These are phyloP conservation scores for Alopecurus myosuroides DNA, from an alignment of 176 grass and related monocot species.

Conservation along the genomic window DNA sequence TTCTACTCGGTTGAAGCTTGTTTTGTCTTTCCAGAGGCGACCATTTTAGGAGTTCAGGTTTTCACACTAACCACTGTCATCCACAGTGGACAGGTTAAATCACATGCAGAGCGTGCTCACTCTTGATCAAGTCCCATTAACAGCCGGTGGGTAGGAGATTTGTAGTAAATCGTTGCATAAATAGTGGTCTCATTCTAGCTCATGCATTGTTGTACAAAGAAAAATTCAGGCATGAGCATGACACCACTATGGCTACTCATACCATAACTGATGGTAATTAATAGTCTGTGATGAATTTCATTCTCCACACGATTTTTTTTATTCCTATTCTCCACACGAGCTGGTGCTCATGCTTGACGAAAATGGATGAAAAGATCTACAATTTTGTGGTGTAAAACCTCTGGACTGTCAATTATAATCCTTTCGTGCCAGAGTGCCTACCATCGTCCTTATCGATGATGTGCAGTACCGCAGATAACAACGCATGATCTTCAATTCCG, in stretches of 20 bases:
- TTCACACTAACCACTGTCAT: constrained; percentile 6
- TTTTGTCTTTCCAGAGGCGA: constrained; percentile 7
- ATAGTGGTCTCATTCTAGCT: too few species aligned
- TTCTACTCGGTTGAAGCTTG: too few species aligned
- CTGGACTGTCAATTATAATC: neutral
- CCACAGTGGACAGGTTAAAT: neutral
- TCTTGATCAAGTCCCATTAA: neutral
- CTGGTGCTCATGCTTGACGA: neutral
- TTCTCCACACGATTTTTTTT: neutral
- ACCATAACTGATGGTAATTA: neutral
- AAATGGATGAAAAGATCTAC: neutral
- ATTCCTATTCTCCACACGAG: neutral
- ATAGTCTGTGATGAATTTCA: neutral
- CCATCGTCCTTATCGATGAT: neutral
- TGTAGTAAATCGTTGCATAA: too few species aligned
- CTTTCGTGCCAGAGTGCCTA: neutral
- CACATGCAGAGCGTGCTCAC: too few species aligned
- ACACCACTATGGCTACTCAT: neutral
- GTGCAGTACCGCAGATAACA: neutral
- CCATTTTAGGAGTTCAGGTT: neutral
- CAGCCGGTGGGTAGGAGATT: too few species aligned
- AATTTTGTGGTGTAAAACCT: neutral
- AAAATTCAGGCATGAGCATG: neutral
- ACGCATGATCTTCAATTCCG: neutral
- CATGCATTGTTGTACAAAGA: neutral